Percentiles rank a stretch among this genome's conserved stretches.
These are phyloP conservation scores for Aspergillus fischeri DNA, from an alignment of 2,329 filamentous ascomycete genomes.

Conservation along the genomic window DNA sequence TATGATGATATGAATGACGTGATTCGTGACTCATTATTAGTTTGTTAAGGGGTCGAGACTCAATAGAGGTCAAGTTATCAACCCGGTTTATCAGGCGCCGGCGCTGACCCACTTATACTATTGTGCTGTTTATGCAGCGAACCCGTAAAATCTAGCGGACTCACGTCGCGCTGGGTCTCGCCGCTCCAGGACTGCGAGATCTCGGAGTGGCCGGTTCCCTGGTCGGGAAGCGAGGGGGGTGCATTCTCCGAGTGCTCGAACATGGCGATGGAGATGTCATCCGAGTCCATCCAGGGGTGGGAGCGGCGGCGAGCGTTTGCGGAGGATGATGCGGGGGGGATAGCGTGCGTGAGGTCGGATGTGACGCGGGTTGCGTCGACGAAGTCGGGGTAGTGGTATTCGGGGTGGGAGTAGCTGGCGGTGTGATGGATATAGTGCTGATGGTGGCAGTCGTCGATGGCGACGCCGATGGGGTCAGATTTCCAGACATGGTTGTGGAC, in stretches of 20 bases:
- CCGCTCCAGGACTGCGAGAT: slow-evolving; percentile 27
- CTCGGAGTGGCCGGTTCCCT: slow-evolving; percentile 21
- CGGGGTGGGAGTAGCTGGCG: not conserved
- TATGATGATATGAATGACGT: not conserved
- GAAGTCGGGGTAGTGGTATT: slow-evolving; percentile 38
- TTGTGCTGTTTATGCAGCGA: slow-evolving; percentile 5
- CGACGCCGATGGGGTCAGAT: slow-evolving; percentile 25
- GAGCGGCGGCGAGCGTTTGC: slow-evolving; percentile 12
- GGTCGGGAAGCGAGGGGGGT: slow-evolving; percentile 8
- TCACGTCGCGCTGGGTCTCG: slow-evolving; percentile 22
- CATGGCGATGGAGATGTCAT: slow-evolving; percentile 37
- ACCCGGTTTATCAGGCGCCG: not conserved
- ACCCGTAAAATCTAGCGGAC: slow-evolving; percentile 22
- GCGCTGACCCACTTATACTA: not conserved
- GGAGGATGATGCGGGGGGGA: slow-evolving; percentile 10
- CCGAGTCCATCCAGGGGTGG: slow-evolving; percentile 32
- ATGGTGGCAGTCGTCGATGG: not conserved
- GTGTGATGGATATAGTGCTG: slow-evolving; percentile 4
- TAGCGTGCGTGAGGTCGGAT: slow-evolving; percentile 39
- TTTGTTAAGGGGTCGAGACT: not conserved
- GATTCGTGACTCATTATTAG: slow-evolving; percentile 9
- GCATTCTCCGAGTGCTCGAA: slow-evolving; percentile 28
- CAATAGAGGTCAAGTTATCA: not conserved
- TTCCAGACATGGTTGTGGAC: slow-evolving; percentile 39
- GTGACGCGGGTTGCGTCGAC: slow-evolving; percentile 43